Percentiles rank a stretch among this genome's conserved stretches.
Conservation (phyloP, 1,284 basidiomycete species). For the Irpex sp. region DNA sequence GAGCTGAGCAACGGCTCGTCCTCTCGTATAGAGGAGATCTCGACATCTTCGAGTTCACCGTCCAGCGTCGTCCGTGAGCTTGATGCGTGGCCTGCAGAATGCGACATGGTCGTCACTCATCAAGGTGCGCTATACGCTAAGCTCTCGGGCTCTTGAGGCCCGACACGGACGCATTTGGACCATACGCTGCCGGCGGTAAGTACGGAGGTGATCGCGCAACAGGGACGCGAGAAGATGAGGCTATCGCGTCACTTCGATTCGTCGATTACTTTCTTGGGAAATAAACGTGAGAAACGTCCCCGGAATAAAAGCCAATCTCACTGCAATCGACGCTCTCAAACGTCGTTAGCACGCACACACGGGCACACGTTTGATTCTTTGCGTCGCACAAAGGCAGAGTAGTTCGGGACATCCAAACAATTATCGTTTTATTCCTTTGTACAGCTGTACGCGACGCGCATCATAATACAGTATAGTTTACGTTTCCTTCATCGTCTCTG, state of each 20-base stretch:
- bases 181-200: not conserved
- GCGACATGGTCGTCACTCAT: not conserved
- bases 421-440: not conserved
- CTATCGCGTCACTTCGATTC: not conserved
- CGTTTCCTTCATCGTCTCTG: not conserved
- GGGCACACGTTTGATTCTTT: not conserved
- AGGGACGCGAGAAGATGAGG: not conserved
- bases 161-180: not conserved
- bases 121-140: not conserved
- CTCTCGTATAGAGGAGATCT: not conserved
- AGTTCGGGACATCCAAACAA: not conserved
- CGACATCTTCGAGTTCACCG: not conserved
- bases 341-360: not conserved
- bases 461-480: constrained; percentile 11
- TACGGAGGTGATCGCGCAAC: not conserved
- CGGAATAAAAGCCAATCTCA: not conserved
- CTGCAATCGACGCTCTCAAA: not conserved
- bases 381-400: not conserved
- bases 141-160: no score
- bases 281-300: not conserved
- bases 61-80: not conserved
- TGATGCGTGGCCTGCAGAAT: not conserved
- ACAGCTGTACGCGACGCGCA: constrained; percentile 5
- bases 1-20: not conserved
- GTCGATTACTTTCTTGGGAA: not conserved